phyloP scores from a whole-genome alignment of 768 basidiomycete genomes.

The Lyophyllum decastes region DNA sequence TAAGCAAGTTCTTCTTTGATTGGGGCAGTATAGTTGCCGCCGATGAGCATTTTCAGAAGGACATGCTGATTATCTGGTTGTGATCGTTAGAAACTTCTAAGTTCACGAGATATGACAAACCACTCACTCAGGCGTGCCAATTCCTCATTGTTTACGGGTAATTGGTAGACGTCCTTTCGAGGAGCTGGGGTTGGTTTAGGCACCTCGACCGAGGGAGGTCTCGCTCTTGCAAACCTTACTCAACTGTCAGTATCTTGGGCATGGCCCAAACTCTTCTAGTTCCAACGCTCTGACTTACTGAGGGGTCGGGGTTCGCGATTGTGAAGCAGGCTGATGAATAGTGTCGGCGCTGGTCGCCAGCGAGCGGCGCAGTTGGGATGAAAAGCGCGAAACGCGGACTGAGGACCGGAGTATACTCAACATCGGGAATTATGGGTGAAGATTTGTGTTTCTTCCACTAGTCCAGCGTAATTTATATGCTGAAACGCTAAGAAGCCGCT shows the following conservation, averaged over 20 bases:
- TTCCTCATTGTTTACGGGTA: constrained; percentile 7
- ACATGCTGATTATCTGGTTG: constrained; percentile 6
- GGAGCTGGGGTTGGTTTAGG: neutral
- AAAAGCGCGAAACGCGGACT: neutral
- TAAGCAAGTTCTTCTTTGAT: neutral
- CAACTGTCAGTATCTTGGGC: neutral
- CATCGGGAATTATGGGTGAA: neutral
- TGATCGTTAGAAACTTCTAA: neutral
- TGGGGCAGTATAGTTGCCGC: constrained; percentile 2
- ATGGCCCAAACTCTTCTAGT: neutral
- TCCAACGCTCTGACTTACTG: neutral
- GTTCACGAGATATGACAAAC: neutral
- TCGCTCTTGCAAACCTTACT: neutral
- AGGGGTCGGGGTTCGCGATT: neutral
- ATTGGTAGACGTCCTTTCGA: constrained; percentile 4
- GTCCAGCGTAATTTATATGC: neutral
- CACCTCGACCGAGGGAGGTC: neutral
- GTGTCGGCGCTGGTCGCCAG: constrained; percentile 1
- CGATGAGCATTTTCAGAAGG: constrained; percentile 5
- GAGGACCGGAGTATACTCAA: neutral
- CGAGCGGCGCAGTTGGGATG: neutral
- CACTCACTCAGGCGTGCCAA: constrained; percentile 1
- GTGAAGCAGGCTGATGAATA: neutral
- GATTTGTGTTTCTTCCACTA: neutral
- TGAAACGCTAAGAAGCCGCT: neutral